Evolutionary conservation across 208 protist genomes (phyloP), one percentile per base, ranked within the genome.

Genomic region (Histomonas meleagridis): DNA sequence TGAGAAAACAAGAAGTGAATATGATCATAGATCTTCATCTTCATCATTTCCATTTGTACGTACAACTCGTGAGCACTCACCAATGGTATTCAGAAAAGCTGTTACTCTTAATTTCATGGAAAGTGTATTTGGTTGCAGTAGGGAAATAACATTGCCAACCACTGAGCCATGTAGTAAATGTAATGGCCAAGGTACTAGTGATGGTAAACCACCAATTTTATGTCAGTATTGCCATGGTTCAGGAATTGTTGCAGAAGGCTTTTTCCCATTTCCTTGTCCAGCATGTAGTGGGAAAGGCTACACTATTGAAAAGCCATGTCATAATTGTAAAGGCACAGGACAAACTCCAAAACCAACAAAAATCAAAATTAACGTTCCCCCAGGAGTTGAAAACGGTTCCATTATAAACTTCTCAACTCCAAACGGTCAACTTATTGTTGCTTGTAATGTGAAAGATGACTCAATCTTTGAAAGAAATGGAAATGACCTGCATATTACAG

Each of bases 401-500:
- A 46, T 86, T 26, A 1, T 86, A 1, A 86, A 86, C 26, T 86
- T 86, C 28, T 51, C 43, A n/a, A 55, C 76, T 12, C 23, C 23
- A n/a, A 9, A 51, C 18, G 76, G 76, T 1, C 32, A 32, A 43
- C 26, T 86, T 4, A 55, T 55, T 43, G 76, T 86, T 7, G 38
- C 55, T 12, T 86, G 40, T 38, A 86, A 32, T 14, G 76, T 86
- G 51, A 14, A 86, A 32, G 76, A 86, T 38, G 76, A 86, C 38
- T 46, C 76, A 55, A 4, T 86, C 0, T 18, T 86, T 0, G 55
- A 51, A 57, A 9, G 76, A 18, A 46, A 86, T 55, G 76, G 76
- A 86, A 51, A 32, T 43, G 76, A 86, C 55, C 16, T 86, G 21
- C 76, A 86, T 16, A 43, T 86, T 32, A 86, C 76, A 57, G 76